A percentile compares a stretch with the other conserved stretches of the same genome.
phyloP scores from a whole-genome alignment of 495 filamentous ascomycete species.

The Xylaria intraflava region DNA sequence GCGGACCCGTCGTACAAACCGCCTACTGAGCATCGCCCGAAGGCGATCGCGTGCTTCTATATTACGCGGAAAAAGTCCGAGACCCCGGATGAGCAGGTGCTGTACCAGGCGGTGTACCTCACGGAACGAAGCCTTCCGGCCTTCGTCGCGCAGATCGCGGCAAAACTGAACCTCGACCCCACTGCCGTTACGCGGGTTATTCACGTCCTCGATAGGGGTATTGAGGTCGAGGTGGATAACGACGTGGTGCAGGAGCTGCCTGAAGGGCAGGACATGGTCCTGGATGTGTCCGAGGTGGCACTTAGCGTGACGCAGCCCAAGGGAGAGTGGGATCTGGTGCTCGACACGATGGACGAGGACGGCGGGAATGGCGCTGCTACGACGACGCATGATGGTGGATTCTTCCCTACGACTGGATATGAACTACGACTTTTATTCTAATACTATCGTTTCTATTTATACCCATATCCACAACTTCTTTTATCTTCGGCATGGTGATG shows the following conservation, averaged over 20 bases:
- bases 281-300: constrained; percentile 41
- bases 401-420: constrained; percentile 30
- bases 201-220: constrained; percentile 60
- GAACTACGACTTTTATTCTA: constrained; percentile 47
- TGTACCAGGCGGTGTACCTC: constrained; percentile 83
- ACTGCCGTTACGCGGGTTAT: constrained; percentile 60
- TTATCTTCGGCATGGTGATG: too few species aligned
- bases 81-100: constrained; percentile 50
- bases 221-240: constrained; percentile 84
- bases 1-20: constrained; percentile 82
- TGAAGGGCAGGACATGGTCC: constrained; percentile 84
- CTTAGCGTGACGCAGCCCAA: constrained; percentile 30
- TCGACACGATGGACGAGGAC: constrained; percentile 39
- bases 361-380: too few species aligned
- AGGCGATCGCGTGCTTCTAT: constrained; percentile 84
- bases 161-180: constrained; percentile 73
- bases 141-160: constrained; percentile 61
- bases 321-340: constrained; percentile 48
- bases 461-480: not conserved
- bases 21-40: constrained; percentile 61
- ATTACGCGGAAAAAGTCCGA: constrained; percentile 54
- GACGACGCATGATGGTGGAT: constrained; percentile 29
- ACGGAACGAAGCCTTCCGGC: constrained; percentile 65
- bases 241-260: constrained; percentile 79
- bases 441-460: too few species aligned